Conservation (phyloP, 2,329 filamentous ascomycete species). For the Microsporum audouinii region DNA sequence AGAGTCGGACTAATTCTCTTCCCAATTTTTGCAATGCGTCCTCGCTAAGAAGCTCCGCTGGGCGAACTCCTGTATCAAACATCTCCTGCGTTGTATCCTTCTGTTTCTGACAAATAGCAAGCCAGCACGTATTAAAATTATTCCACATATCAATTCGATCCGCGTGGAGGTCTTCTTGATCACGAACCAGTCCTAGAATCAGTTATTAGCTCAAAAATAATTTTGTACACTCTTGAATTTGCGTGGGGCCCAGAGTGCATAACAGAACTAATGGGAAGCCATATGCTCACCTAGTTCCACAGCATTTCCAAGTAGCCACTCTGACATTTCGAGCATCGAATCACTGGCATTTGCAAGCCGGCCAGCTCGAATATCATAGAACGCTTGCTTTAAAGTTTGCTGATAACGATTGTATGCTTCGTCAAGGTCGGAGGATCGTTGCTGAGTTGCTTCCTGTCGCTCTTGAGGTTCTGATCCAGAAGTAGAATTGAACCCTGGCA, state of each 20-base stretch:
- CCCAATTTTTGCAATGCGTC: constrained; percentile 68
- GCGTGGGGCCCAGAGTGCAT: constrained; percentile 2
- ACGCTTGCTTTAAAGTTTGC: constrained; percentile 49
- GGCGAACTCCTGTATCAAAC: constrained; percentile 48
- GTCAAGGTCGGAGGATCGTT: constrained; percentile 44
- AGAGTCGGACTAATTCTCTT: constrained; percentile 67
- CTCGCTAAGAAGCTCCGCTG: constrained; percentile 52
- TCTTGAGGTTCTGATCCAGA: constrained; percentile 30
- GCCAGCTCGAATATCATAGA: constrained; percentile 57
- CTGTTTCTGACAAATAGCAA: constrained; percentile 70
- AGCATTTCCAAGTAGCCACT: constrained; percentile 56
- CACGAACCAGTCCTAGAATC: constrained; percentile 63
- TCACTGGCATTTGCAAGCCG: constrained; percentile 48
- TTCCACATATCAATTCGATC: constrained; percentile 80
- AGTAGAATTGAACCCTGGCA: constrained; percentile 38
- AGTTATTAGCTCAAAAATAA: constrained; percentile 17
- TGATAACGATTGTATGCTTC: constrained; percentile 57
- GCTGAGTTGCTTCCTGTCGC: constrained; percentile 18
- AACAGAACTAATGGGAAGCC: constrained; percentile 10
- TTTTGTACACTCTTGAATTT: constrained; percentile 15
- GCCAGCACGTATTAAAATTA: constrained; percentile 89
- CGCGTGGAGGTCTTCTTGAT: constrained; percentile 63
- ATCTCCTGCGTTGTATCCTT: constrained; percentile 56
- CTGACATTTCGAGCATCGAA: constrained; percentile 50
- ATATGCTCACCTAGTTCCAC: constrained; percentile 51